Percentiles rank a stretch among this genome's conserved stretches.
These are phyloP conservation scores for Nicotiana noctiflora DNA, from an alignment of 257 asterid genomes.

Conservation along the genomic window DNA sequence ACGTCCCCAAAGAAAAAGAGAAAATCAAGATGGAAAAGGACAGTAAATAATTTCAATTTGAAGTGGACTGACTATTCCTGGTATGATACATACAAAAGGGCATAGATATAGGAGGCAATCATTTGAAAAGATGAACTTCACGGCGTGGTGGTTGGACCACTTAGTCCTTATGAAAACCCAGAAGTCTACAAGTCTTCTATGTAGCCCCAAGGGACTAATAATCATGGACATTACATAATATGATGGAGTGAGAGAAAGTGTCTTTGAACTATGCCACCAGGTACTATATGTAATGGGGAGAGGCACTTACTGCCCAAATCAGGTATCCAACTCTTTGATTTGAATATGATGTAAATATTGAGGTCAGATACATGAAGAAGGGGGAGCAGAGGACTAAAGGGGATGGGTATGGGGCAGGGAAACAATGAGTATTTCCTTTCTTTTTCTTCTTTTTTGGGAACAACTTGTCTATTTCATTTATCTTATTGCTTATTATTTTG, in stretches of 20 bases:
- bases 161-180: too few species aligned
- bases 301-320: not conserved
- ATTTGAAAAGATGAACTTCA: too few species aligned
- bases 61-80: not conserved
- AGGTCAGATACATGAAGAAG: not conserved
- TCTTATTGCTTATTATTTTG: not conserved
- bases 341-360: not conserved
- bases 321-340: not conserved
- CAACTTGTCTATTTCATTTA: not conserved
- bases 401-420: not conserved
- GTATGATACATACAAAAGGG: not conserved
- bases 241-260: not conserved
- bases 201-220: not conserved
- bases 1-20: not conserved
- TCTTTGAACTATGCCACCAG: not conserved
- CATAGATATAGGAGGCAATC: too few species aligned
- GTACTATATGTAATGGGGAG: not conserved
- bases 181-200: not conserved
- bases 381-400: not conserved
- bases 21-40: not conserved
- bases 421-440: not conserved
- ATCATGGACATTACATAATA: not conserved
- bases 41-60: not conserved
- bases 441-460: too few species aligned
- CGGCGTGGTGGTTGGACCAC: too few species aligned